Conservation (phyloP, 768 basidiomycete genomes). For the Russula sp. region DNA sequence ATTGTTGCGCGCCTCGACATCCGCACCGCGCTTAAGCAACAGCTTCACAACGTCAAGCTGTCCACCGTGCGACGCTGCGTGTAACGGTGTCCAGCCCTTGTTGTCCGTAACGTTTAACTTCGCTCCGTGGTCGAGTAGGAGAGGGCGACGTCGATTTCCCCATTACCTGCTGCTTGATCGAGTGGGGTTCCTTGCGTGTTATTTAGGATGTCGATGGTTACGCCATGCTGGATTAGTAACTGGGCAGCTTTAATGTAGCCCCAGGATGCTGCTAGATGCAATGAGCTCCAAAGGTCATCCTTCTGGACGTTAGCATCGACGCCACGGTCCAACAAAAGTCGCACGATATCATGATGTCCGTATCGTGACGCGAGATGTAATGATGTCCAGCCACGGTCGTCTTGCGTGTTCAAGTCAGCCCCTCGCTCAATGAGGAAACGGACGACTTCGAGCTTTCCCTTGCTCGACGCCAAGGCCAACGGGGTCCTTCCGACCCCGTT, state of each 20-base stretch:
- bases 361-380: background rate
- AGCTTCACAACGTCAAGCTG: background rate
- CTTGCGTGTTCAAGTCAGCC: background rate
- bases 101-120: background rate
- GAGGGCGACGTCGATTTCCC: background rate
- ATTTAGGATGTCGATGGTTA: background rate
- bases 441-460: background rate
- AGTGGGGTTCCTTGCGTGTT: slow-evolving; percentile 4
- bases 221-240: background rate
- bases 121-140: slow-evolving; percentile 18
- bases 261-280: background rate
- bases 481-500: background rate
- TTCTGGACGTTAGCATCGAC: background rate
- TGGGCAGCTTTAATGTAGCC: background rate
- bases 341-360: slow-evolving; percentile 1
- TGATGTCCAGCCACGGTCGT: background rate
- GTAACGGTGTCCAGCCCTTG: slow-evolving; percentile 11
- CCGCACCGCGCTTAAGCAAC: background rate
- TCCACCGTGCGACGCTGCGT: background rate
- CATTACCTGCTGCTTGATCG: slow-evolving; percentile 3
- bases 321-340: background rate
- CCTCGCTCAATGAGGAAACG: slow-evolving; percentile 11
- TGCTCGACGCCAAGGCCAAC: background rate
- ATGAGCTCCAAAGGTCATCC: background rate
- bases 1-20: background rate